These are phyloP conservation scores for Plantago coronopus DNA, from an alignment of 305 asterid species.

Conservation along the genomic window DNA sequence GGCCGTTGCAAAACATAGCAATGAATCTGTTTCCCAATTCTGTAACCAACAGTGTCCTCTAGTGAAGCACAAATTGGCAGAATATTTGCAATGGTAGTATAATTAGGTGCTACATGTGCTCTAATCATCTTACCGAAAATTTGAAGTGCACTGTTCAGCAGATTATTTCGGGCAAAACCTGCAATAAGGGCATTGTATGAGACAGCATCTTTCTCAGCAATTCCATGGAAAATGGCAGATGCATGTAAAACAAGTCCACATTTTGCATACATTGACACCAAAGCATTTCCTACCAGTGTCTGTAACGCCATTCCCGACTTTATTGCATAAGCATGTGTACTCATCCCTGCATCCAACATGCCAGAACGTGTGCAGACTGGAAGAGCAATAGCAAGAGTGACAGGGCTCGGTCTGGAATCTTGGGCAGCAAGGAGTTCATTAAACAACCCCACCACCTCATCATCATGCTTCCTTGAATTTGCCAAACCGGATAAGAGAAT, in stretches of 20 bases:
- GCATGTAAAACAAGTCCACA: slow-evolving; percentile 56
- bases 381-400: slow-evolving; percentile 68
- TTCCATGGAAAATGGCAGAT: slow-evolving; percentile 46
- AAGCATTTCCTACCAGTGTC: slow-evolving; percentile 63
- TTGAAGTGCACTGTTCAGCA: slow-evolving; percentile 43
- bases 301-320: slow-evolving; percentile 54
- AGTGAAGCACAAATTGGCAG: slow-evolving; percentile 58
- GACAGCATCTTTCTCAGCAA: slow-evolving; percentile 69
- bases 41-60: slow-evolving; percentile 27
- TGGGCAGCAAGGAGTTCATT: slow-evolving; percentile 34
- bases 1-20: slow-evolving; percentile 53
- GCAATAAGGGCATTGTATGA: slow-evolving; percentile 87
- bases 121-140: slow-evolving; percentile 51
- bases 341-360: slow-evolving; percentile 29
- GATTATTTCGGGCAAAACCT: slow-evolving; percentile 66
- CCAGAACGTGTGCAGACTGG: slow-evolving; percentile 59
- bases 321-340: slow-evolving; percentile 39
- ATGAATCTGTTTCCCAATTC: slow-evolving; percentile 61
- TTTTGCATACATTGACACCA: slow-evolving; percentile 85
- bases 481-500: slow-evolving; percentile 73
- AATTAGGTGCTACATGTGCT: slow-evolving; percentile 52
- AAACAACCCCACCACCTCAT: slow-evolving; percentile 45
- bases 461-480: slow-evolving; percentile 46
- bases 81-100: slow-evolving; percentile 65
- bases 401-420: slow-evolving; percentile 51